Base-by-base conservation (phyloP, 2,329 filamentous ascomycete species). In the Berkeleyomyces basicola region DNA sequence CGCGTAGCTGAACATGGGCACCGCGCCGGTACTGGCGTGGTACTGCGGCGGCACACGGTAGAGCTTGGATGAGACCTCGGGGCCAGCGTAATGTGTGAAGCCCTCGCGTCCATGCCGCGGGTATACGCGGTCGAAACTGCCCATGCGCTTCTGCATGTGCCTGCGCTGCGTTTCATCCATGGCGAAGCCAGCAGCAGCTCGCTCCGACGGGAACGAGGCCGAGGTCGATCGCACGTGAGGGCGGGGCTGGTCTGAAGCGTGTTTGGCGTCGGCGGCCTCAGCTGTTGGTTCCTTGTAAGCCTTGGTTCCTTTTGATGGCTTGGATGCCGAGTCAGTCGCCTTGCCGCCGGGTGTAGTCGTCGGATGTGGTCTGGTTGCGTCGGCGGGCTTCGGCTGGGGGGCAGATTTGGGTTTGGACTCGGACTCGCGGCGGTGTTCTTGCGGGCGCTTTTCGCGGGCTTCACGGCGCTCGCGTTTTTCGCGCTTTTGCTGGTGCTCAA, bases 211-310 rank as follows among this genome's bases (percentile, higher is more conserved):
- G 7, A 61, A 42, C 7, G 63, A 64, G 3, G 63, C 63, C 10
- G 63, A 64, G 10, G 59, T 64, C 7, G 63, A 64, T 10, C 63
- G 51, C 23, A 53, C 36, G 36, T 64, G 63, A 5, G 43, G 49
- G 5, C 39, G 58, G 33, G 11, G 10, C 10, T 39, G 11, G n/a
- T n/a, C 49, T 4, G 49, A 46, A 39, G 43, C 40, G 7, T 46
- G 43, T 7, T 55, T 31, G 6, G 59, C 37, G 9, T 33, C 23
- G 7, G 63, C 14, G 11, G 51, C 51, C 23, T 59, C 33, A 37
- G 62, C 47, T 36, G 33, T 31, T 36, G 42, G 39, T 1, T n/a
- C n/a, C 7, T 40, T 43, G 0, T 47, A 14, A 37, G 53, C 53
- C 31, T 43, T 46, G 16, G 55, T 39, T 23, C 23, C 23, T 2